These are phyloP conservation scores for Venturia oleaginea DNA, from an alignment of 2,329 filamentous ascomycete species.

Conservation along the genomic window DNA sequence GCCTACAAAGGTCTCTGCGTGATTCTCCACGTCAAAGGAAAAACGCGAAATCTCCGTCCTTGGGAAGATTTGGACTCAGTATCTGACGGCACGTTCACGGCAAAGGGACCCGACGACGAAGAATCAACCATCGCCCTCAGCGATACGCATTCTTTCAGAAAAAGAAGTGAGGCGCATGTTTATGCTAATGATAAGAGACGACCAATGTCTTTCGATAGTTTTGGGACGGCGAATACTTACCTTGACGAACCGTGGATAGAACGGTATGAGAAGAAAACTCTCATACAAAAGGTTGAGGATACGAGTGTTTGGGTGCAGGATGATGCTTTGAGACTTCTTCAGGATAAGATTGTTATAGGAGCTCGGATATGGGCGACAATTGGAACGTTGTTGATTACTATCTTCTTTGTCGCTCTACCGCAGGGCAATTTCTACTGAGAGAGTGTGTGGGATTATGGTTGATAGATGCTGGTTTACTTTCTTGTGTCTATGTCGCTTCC, in stretches of 20 bases:
- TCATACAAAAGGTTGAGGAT: conserved; percentile 24
- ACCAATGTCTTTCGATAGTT: conserved; percentile 21
- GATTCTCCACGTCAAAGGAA: conserved; percentile 23
- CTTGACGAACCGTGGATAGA: conserved; percentile 26
- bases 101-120: conserved; percentile 11
- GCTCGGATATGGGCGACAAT: conserved; percentile 29
- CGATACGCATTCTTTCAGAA: not conserved
- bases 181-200: conserved; percentile 2
- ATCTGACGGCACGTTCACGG: not conserved
- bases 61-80: conserved; percentile 28
- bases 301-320: conserved; percentile 26
- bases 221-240: conserved; percentile 29
- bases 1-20: conserved; percentile 32
- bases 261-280: conserved; percentile 21
- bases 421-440: not conserved
- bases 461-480: too few relatives aligned
- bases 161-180: not conserved
- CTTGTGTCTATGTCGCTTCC: too few relatives aligned
- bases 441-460: too few relatives aligned
- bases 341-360: conserved; percentile 27
- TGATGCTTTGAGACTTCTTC: conserved; percentile 24
- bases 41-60: conserved; percentile 28
- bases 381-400: conserved; percentile 23
- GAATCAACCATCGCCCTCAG: conserved; percentile 14
- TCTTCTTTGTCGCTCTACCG: conserved; percentile 20